These are phyloP conservation scores for Ceratocystis albifundus DNA, from an alignment of 2,329 filamentous ascomycete genomes.

Conservation along the genomic window DNA sequence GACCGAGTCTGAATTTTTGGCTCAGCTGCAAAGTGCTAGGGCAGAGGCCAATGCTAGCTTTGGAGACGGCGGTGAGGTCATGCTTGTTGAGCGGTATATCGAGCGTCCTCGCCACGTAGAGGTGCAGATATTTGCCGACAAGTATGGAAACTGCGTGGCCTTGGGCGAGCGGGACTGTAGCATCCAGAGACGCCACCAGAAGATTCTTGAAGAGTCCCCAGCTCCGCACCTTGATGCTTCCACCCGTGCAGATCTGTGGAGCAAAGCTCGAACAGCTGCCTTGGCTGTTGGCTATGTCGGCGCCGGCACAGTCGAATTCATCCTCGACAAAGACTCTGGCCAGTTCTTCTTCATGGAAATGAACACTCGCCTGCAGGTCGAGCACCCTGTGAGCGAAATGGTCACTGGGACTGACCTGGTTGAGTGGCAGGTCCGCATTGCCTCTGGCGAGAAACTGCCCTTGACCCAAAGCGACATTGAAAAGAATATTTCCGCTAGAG, in stretches of 20 bases:
- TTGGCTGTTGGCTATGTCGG: conserved; percentile 77
- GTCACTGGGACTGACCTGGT: conserved; percentile 65
- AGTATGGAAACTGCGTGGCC: conserved; percentile 64
- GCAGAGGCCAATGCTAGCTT: conserved; percentile 69
- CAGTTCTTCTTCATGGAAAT: conserved; percentile 77
- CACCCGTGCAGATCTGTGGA: conserved; percentile 51
- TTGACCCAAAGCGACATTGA: conserved; percentile 55
- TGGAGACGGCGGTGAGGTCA: conserved; percentile 65
- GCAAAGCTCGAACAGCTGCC: conserved; percentile 53
- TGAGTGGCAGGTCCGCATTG: conserved; percentile 84
- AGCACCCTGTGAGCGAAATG: conserved; percentile 80
- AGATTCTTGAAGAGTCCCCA: conserved; percentile 81
- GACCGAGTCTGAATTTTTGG: conserved; percentile 54
- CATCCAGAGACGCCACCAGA: conserved; percentile 76
- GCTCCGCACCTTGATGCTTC: conserved; percentile 54
- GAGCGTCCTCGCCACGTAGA: conserved; percentile 72
- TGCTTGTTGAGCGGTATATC: conserved; percentile 78
- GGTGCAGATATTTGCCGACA: conserved; percentile 82
- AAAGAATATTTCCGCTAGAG: conserved; percentile 57
- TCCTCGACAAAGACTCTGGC: conserved; percentile 70
- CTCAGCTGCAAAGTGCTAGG: conserved; percentile 59
- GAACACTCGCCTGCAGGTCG: conserved; percentile 85
- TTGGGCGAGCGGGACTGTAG: conserved; percentile 83
- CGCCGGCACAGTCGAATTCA: conserved; percentile 81
- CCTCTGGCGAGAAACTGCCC: conserved; percentile 46